phyloP scores from a whole-genome alignment of 2,329 filamentous ascomycete genomes.

The Colletotrichum lindemuthianum region DNA sequence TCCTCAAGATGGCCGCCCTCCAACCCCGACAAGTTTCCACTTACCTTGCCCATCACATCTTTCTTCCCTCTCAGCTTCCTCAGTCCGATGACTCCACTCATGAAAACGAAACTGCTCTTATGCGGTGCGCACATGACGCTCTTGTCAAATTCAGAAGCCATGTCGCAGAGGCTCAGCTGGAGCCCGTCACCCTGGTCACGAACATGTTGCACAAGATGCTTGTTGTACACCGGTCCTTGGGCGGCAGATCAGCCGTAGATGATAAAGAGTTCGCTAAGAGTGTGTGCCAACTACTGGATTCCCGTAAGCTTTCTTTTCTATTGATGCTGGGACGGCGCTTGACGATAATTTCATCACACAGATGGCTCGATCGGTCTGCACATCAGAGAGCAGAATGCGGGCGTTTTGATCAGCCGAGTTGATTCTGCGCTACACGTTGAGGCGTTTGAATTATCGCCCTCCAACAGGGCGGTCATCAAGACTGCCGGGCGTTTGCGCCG shows the following conservation, averaged over 20 bases:
- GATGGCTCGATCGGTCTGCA: conserved; percentile 40
- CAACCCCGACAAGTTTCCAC: too few species aligned
- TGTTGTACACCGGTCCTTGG: background rate
- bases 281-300: background rate
- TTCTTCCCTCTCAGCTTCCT: conserved; percentile 45
- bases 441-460: conserved; percentile 47
- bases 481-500: conserved; percentile 44
- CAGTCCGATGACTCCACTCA: conserved; percentile 28
- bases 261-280: background rate
- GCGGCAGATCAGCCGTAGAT: background rate
- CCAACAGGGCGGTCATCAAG: conserved; percentile 39
- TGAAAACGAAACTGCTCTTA: background rate
- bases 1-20: too few species aligned
- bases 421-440: conserved; percentile 41
- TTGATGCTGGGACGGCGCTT: too few species aligned
- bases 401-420: conserved; percentile 42
- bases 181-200: background rate
- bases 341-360: conserved; percentile 1
- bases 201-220: background rate
- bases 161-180: background rate
- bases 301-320: background rate
- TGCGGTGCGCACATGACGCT: background rate
- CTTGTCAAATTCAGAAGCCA: background rate
- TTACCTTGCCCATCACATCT: conserved; percentile 41
- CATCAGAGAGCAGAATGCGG: conserved; percentile 49